Evolutionary conservation across 768 basidiomycete species (phyloP), one percentile per base, ranked within the genome.

Genomic region (Rubroboletus satanas): DNA sequence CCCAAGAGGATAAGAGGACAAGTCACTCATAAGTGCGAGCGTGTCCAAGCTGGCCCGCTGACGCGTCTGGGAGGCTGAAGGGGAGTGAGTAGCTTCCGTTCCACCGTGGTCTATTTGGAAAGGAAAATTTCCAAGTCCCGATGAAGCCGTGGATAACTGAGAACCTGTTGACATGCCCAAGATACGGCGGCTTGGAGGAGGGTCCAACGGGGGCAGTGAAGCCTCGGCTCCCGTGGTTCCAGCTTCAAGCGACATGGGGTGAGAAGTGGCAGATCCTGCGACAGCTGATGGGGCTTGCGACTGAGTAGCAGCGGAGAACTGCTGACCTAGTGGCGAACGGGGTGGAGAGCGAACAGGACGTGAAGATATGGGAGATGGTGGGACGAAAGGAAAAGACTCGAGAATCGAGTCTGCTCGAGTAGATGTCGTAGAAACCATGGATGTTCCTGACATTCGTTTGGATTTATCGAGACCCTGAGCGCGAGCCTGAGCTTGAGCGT

Each of bases 351-450:
- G 78, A 62, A 84, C 74, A 10, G 89, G 90, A 50, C 86, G 78
- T 60, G 88, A 83, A n/a, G 89, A 90, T 55, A 93, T 91, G 7
- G 91, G 91, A 8, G 90, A 91, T 1, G 91, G 91, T 23, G 91
- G 91, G 9, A 93, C 90, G 67, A 93, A 92, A 35, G 88, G 89
- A 77, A 93, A 93, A 14, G 83, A 85, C 70, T 91, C 90, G 28
- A 93, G 77, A 60, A 93, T 90, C 4, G 90, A 92, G 66, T 93
- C 90, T 28, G 89, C 88, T 46, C 81, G 80, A 3, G 86, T 86
- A 10, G 87, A 87, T 14, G 86, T 74, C 12, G 82, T 82, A 32
- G 85, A 87, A 53, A 85, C 70, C 45, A 83, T 80, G 31, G 88
- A 90, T 6, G 83, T 82, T 53, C 79, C 81, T 6, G 89, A 86